Evolutionary conservation across 352 stramenopile species (phyloP).

Genomic region (Phytophthora hybrid): DNA sequence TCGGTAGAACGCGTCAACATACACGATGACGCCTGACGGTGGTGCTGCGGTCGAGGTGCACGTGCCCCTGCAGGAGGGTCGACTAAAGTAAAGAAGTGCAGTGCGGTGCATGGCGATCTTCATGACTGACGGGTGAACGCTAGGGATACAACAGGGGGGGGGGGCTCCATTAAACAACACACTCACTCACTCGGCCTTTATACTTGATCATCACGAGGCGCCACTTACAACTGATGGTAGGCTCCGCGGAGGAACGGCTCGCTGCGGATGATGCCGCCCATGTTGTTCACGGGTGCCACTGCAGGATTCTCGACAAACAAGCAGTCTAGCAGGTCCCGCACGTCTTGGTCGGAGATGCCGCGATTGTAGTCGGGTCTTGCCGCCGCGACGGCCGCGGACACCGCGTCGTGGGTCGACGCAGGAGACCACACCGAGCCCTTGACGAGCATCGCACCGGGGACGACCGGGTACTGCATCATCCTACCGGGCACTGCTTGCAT

Average conservation of each 20-base stretch:
- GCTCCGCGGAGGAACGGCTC: constrained; percentile 39
- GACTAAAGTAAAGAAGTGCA: constrained; percentile 27
- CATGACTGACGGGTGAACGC: constrained; percentile 17
- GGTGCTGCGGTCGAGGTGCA: not conserved
- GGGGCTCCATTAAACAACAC: constrained; percentile 14
- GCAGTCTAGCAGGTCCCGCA: constrained; percentile 51
- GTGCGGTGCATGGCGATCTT: constrained; percentile 21
- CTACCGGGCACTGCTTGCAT: constrained; percentile 19
- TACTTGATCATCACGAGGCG: too few relatives aligned
- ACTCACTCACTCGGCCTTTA: constrained; percentile 1
- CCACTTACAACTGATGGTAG: constrained; percentile 27
- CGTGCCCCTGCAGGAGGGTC: not conserved
- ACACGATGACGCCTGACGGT: constrained; percentile 9
- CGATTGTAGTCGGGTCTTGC: constrained; percentile 30
- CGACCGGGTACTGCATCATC: constrained; percentile 33
- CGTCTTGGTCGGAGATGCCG: constrained; percentile 49
- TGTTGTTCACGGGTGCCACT: constrained; percentile 25
- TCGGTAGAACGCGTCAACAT: constrained; percentile 21
- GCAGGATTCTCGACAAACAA: constrained; percentile 45
- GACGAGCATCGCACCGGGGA: constrained; percentile 37
- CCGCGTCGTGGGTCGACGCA: constrained; percentile 16
- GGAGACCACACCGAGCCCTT: constrained; percentile 33
- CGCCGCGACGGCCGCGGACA: not conserved
- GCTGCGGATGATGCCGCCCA: constrained; percentile 41
- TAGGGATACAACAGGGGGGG: constrained; percentile 28